Conservation (phyloP, 306 rosid genomes). For the Trifolium repens region DNA sequence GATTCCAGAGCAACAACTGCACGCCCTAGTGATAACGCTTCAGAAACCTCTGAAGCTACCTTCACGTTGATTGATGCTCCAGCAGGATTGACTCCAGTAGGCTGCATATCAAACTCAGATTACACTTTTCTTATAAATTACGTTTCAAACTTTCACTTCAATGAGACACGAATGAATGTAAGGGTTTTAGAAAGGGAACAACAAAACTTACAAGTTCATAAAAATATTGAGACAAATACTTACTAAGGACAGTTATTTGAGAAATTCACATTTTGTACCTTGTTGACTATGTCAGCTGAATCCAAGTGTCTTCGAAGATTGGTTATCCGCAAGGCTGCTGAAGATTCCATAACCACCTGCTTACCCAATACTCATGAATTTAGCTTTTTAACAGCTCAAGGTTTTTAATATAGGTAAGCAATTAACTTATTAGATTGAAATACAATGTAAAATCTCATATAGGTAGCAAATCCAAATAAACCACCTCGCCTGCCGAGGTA, state of each 20-base stretch:
- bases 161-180: not conserved
- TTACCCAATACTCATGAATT: not conserved
- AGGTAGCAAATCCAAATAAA: too few relatives aligned
- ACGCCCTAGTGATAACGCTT: slow-evolving; percentile 70
- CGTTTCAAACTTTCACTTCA: slow-evolving; percentile 7
- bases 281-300: slow-evolving; percentile 37
- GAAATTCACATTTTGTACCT: slow-evolving; percentile 31
- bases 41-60: slow-evolving; percentile 76
- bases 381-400: not conserved
- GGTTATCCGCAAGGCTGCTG: slow-evolving; percentile 58
- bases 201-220: not conserved
- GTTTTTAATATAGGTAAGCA: not conserved
- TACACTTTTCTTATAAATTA: not conserved
- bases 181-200: slow-evolving; percentile 19
- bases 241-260: not conserved
- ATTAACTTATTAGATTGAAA: not conserved
- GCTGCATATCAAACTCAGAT: slow-evolving; percentile 30
- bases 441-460: not conserved
- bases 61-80: slow-evolving; percentile 49
- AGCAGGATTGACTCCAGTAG: slow-evolving; percentile 28
- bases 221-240: not conserved
- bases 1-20: slow-evolving; percentile 93
- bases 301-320: slow-evolving; percentile 65
- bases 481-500: too few relatives aligned
- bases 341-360: slow-evolving; percentile 49